These are phyloP conservation scores for Phycomyces blakesleeanus DNA, from an alignment of 192 early-diverging fungal genomes.

Conservation along the genomic window DNA sequence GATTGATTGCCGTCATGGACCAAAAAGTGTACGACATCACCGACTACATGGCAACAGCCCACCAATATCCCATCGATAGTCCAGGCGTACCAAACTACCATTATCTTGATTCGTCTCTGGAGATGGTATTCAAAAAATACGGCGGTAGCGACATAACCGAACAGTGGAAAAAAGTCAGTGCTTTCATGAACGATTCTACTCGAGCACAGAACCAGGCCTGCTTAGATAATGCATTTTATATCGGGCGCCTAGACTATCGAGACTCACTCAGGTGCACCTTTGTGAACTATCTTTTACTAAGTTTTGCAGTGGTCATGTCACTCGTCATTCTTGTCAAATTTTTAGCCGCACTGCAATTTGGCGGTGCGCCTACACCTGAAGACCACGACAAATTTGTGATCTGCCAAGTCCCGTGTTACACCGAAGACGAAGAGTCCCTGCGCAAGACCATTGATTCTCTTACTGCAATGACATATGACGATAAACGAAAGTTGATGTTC, in stretches of 20 bases:
- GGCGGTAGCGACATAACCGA: constrained; percentile 53
- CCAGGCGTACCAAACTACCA: constrained; percentile 45
- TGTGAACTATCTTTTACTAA: constrained; percentile 82
- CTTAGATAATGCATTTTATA: constrained; percentile 79
- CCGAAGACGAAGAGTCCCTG: constrained; percentile 75
- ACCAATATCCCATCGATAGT: constrained; percentile 33
- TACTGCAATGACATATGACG: constrained; percentile 67
- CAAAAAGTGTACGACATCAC: constrained; percentile 63
- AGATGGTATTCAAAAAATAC: constrained; percentile 55
- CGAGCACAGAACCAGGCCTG: constrained; percentile 54
- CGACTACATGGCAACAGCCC: constrained; percentile 54
- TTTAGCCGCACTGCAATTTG: constrained; percentile 70
- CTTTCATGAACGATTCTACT: constrained; percentile 27
- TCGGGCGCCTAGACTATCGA: constrained; percentile 78
- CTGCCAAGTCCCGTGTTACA: constrained; percentile 80
- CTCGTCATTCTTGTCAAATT: constrained; percentile 75
- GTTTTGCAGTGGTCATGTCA: constrained; percentile 70
- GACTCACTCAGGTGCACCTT: constrained; percentile 73
- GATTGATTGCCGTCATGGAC: constrained; percentile 58
- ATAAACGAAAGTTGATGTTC: constrained; percentile 76
- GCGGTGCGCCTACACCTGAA: constrained; percentile 60
- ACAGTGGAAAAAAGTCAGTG: constrained; percentile 46
- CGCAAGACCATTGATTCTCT: constrained; percentile 73
- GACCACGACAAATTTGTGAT: constrained; percentile 76
- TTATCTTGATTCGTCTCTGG: constrained; percentile 54